Conservation (phyloP, 768 basidiomycete genomes). For the Suillus cothurnatus region DNA sequence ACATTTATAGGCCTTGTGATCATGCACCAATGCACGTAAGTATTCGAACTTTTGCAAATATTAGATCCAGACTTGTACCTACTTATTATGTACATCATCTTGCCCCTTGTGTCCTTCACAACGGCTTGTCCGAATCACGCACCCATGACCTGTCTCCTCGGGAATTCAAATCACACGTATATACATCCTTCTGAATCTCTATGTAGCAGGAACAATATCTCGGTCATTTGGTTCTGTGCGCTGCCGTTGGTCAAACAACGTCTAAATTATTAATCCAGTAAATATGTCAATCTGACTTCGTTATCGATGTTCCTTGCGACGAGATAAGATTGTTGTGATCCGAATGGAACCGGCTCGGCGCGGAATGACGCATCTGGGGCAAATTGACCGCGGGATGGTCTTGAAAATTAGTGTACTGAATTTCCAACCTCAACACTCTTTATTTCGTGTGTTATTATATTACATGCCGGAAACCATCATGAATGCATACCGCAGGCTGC, state of each 20-base stretch:
- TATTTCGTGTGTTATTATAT: constrained; percentile 4
- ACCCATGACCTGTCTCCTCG: background rate
- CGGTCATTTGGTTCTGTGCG: background rate
- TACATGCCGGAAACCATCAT: background rate
- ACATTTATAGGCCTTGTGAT: background rate
- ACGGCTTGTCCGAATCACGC: background rate
- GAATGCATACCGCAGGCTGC: constrained; percentile 10
- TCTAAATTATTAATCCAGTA: background rate
- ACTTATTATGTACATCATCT: background rate
- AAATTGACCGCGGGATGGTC: constrained; percentile 11
- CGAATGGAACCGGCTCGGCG: constrained; percentile 19
- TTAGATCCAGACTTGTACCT: background rate
- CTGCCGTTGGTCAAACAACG: constrained; percentile 6
- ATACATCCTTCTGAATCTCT: background rate
- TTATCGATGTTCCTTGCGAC: constrained; percentile 14
- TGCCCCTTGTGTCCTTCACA: background rate
- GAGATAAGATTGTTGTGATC: constrained; percentile 34
- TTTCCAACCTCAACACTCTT: constrained; percentile 4
- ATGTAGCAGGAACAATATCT: background rate
- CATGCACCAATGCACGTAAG: background rate
- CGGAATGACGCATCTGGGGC: constrained; percentile 34
- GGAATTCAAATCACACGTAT: background rate
- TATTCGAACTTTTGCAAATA: background rate
- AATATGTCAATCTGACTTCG: background rate
- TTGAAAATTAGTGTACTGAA: constrained; percentile 2